Evolutionary conservation across 495 filamentous ascomycete genomes (phyloP), one percentile per base, ranked within the genome.

Genomic region (Aeminium ludgeri): DNA sequence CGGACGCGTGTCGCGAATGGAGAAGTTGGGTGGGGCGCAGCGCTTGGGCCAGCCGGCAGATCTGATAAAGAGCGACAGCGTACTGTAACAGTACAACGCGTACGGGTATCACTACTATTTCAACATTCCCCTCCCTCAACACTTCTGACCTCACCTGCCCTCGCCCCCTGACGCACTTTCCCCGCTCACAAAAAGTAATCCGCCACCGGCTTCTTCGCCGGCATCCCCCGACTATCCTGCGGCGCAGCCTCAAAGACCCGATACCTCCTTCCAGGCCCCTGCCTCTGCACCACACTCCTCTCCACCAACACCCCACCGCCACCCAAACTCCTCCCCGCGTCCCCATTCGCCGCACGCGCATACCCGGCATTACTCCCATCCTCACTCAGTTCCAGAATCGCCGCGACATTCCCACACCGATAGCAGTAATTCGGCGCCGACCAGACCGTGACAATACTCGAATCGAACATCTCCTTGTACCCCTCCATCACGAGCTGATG

Each of bases 401-500:
- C 87, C 2, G 89, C 89, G 15, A 97, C 91, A 51, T 97, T 97
- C 0, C 89, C 89, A 51, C 89, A 97, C 17, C 52, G 49, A 36
- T 55, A 55, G 45, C 52, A 55, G 34, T 55, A 55, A 25, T 55
- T 55, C 31, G 52, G 52, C 36, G 52, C 89, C 7, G 76, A 83
- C 89, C 89, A 95, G 35, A 97, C 87, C 0, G 89, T 97, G 3
- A 97, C 89, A 43, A 97, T 94, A 17, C 73, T 80, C 12, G 70
- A 74, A 49, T 96, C 87, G 51, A 95, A 95, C 87, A 95, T 95
- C 64, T 95, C 89, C 59, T 96, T 96, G 61, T 93, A 96, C 7
- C 89, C 89, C 58, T 97, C 89, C 89, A 96, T 97, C 27, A 97
- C 89, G 18, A 97, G 74, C 61, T 97, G 89, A 56, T 97, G 89